Evolutionary conservation across 345 rosid species (phyloP), one percentile per base, ranked within the genome.

Genomic region (Combretum micranthum): DNA sequence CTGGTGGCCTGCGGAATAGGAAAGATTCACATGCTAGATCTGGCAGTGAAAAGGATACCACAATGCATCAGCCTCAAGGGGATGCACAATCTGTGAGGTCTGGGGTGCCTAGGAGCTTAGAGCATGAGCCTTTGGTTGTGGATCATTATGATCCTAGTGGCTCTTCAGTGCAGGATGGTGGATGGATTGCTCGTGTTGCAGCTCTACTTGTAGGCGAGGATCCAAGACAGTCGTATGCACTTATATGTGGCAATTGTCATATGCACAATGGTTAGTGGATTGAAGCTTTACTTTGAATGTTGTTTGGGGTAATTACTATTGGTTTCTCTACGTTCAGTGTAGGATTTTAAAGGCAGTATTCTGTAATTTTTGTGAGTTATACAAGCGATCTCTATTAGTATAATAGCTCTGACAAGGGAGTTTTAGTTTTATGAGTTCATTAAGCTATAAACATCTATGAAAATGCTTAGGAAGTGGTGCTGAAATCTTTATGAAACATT

Each of bases 181-280:
- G 95, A 50, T 93, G 99, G 97, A 72, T 93, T 52, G 81, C 96
- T 63, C 87, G 95, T 46, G 57, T 93, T 22, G 99, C 96, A 12
- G 99, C 97, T 48, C 78, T 93, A 19, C 92, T 90, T n/a, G 97
- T 87, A 12, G 99, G 97, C 0, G 99, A 93, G 69, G 99, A 93
- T 70, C 97, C 96, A 32, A 74, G 83, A 3, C 97, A 90, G 56
- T 93, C 96, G 21, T 93, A 69, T 65, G 99, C 99, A 2, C 84
- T 93, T 64, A 93, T 93, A 60, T 93, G 99, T 60, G 95, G 96
- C 50, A 89, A 79, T 64, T 93, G 99, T 62, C 92, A 74, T 59
- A 87, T 83, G 95, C 99, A 93, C 73, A 93, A 89, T 51, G 99
- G 97, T 93, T 62, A 79, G 85, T 63, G 53, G 53, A 20, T 42